Conservation (phyloP, 2,329 filamentous ascomycete species). For the Blastomyces emzantsi region DNA sequence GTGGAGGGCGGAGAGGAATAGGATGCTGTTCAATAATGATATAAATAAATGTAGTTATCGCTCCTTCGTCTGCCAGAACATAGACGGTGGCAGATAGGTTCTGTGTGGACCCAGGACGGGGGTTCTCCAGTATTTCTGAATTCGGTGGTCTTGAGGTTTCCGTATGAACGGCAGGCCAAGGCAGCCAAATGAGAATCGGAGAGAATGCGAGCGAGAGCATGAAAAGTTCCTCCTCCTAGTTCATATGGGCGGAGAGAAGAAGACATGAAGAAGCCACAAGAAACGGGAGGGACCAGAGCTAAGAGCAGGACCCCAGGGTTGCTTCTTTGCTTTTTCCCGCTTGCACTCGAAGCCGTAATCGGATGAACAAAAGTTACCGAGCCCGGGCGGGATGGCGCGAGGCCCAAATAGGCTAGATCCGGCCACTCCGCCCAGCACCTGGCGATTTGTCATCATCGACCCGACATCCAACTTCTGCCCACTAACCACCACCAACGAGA, state of each 20-base stretch:
- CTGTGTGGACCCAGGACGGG: background rate
- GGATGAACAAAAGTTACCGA: background rate
- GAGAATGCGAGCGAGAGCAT: background rate
- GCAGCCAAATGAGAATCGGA: background rate
- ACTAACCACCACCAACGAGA: background rate
- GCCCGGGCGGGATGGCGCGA: background rate
- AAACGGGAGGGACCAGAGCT: background rate
- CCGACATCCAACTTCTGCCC: background rate
- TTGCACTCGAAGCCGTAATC: background rate
- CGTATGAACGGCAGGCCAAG: background rate
- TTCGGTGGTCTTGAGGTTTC: background rate
- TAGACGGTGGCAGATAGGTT: background rate
- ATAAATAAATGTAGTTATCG: background rate
- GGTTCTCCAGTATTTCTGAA: background rate
- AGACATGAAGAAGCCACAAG: background rate
- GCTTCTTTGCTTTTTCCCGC: background rate
- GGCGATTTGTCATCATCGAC: background rate
- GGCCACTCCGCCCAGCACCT: background rate
- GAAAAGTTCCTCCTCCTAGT: background rate
- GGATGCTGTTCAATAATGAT: background rate
- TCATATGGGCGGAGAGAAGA: background rate
- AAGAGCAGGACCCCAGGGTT: background rate
- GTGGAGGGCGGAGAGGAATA: background rate
- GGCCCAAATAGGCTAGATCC: background rate
- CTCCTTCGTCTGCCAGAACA: background rate